Base-by-base conservation (phyloP, 2,329 filamentous ascomycete species). In the Monosporascus sp. region DNA sequence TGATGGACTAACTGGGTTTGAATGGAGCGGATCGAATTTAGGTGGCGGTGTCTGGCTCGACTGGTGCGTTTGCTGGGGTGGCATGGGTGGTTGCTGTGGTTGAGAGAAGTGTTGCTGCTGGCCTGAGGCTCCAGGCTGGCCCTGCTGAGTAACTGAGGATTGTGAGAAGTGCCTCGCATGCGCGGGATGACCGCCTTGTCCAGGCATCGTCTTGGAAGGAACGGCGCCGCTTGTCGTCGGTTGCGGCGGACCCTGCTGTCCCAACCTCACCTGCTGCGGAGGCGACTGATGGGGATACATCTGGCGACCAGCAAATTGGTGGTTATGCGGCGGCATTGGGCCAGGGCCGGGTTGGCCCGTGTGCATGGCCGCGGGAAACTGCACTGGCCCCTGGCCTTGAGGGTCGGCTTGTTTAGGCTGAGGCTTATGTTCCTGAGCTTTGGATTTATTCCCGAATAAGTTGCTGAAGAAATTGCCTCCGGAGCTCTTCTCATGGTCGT, bases 401-500 rank as follows among this genome's bases (percentile, higher is more conserved):
- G 56, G 50, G 3, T 53, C 49, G n/a, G 38, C 53, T 31, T 60
- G 59, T 39, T 51, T 56, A 35, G 57, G 41, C 47, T 58, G 63
- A 24, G 56, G 27, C 48, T 57, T 65, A 11, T 52, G 38, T n/a
- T 67, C 65, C 18, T 63, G 59, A 5, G 58, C 44, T 48, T 64
- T 65, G 15, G 57, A 56, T 43, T 65, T 64, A 37, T 61, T 61
- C 31, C 51, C 54, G 38, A 58, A 45, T 14, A 68, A 63, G 3
- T 62, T 60, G 18, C 65, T 62, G 8, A 68, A 43, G 25, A 67
- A 66, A 9, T 60, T 57, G 1, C 55, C 56, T 11, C 45, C 56
- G 20, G 60, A 57, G 15, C 62, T 51, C 57, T 63, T 67, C 50
- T 60, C 60, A 15, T 54, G 57, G 14, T 50, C 52, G 31, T 65